Evolutionary conservation across 768 basidiomycete genomes (phyloP).

Genomic region (Panaeolus papilionaceus): DNA sequence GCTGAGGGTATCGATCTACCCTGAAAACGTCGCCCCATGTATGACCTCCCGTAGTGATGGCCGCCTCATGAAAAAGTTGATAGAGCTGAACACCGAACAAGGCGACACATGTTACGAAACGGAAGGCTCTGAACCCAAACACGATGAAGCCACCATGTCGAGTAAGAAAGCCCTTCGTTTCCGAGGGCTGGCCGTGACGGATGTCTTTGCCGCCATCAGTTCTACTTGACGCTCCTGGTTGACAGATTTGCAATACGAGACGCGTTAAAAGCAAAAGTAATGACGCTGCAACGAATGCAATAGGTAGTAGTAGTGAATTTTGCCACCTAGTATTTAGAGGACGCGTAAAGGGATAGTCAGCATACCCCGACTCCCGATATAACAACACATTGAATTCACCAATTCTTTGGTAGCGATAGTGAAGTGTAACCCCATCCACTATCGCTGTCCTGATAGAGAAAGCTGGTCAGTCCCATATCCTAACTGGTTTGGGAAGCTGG

Average conservation of each 20-base stretch:
- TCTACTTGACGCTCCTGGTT: not conserved
- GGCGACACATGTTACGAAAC: not conserved
- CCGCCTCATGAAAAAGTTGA: not conserved
- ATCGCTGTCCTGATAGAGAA: not conserved
- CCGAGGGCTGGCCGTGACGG: not conserved
- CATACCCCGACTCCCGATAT: not conserved
- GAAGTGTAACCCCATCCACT: not conserved
- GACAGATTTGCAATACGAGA: not conserved
- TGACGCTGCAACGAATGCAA: not conserved
- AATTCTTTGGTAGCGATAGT: not conserved
- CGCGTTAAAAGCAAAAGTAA: not conserved
- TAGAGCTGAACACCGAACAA: slow-evolving; percentile 2
- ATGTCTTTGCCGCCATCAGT: not conserved
- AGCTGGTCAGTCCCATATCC: not conserved
- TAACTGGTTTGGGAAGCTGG: too few species aligned
- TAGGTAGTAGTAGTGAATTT: not conserved
- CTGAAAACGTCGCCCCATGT: not conserved
- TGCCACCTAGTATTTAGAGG: not conserved
- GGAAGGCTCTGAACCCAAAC: not conserved
- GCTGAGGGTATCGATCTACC: not conserved
- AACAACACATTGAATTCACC: not conserved
- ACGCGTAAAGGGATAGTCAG: not conserved
- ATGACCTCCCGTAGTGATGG: too few species aligned
- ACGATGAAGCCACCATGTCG: slow-evolving; percentile 6
- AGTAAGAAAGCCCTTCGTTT: not conserved